A percentile compares a stretch with the other conserved stretches of the same genome.
Conservation (phyloP, 345 rosid species). For the Lumnitzera racemosa region DNA sequence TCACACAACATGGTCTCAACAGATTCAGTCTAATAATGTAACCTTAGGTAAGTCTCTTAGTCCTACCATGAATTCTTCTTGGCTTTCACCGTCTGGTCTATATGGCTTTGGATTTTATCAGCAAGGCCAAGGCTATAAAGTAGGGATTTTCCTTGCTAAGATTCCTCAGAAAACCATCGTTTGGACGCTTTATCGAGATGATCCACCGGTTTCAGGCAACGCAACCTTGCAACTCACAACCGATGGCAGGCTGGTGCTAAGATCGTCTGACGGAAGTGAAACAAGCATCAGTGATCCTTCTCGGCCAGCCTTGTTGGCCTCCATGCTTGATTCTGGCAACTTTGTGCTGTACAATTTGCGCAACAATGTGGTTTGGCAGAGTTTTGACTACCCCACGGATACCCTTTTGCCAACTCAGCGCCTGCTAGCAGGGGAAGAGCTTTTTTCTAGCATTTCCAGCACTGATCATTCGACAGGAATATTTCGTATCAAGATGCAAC, state of each 20-base stretch:
- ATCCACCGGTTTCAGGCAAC: constrained; percentile 12
- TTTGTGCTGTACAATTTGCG: constrained; percentile 9
- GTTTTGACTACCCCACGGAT: constrained; percentile 24
- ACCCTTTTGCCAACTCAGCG: constrained; percentile 23
- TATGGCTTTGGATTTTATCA: no score
- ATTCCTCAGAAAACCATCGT: neutral
- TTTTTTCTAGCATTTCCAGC: constrained; percentile 15
- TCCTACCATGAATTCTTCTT: no score
- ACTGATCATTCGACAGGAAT: constrained; percentile 11
- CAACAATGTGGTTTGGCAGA: constrained; percentile 18
- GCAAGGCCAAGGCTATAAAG: no score
- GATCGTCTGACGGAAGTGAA: constrained; percentile 1
- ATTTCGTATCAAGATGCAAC: constrained; percentile 18
- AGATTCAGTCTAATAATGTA: no score
- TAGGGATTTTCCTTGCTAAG: neutral
- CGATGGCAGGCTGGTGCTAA: constrained; percentile 16
- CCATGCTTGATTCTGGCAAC: constrained; percentile 16
- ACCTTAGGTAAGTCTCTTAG: no score
- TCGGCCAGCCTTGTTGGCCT: neutral
- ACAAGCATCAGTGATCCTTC: neutral
- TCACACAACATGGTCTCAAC: no score
- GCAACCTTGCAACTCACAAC: constrained; percentile 11
- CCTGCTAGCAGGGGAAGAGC: neutral
- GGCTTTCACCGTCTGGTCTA: no score
- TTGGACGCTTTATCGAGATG: constrained; percentile 27